Conservation (phyloP, 2,329 filamentous ascomycete genomes). For the Venturia asperata region DNA sequence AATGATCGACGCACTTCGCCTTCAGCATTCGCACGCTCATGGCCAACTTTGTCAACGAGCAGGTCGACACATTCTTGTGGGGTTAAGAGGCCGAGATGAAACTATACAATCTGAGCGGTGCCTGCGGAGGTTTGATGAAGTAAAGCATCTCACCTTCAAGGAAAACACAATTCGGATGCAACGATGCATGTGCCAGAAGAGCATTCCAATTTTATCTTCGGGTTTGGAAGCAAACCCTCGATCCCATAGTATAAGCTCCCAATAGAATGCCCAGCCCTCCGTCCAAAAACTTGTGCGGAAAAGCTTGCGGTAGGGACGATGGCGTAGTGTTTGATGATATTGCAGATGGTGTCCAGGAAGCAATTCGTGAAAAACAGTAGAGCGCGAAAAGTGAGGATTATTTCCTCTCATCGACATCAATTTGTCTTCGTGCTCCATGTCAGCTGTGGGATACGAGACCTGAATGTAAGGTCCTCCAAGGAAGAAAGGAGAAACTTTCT, state of each 20-base stretch:
- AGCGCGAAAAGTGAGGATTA: constrained; percentile 50
- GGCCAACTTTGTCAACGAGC: constrained; percentile 50
- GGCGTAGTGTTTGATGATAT: constrained; percentile 42
- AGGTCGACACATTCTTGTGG: constrained; percentile 51
- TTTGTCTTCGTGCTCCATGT: constrained; percentile 49
- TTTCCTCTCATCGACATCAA: constrained; percentile 55
- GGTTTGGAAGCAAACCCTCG: constrained; percentile 45
- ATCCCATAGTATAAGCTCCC: constrained; percentile 54
- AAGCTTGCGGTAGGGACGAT: constrained; percentile 44
- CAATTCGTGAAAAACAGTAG: constrained; percentile 56
- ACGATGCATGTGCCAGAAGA: constrained; percentile 58
- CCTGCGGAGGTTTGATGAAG: neutral
- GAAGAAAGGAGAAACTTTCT: constrained; percentile 54
- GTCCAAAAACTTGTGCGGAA: constrained; percentile 54
- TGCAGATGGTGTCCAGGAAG: constrained; percentile 52
- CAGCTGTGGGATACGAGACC: constrained; percentile 49
- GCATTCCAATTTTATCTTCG: constrained; percentile 49
- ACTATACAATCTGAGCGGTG: constrained; percentile 26
- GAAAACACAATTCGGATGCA: constrained; percentile 54
- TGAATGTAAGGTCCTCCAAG: constrained; percentile 33
- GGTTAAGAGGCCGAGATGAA: constrained; percentile 50
- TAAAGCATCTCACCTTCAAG: constrained; percentile 30
- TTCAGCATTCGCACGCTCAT: constrained; percentile 53
- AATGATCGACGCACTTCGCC: constrained; percentile 53
- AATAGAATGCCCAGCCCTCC: constrained; percentile 57